A percentile compares a stretch with the other conserved stretches of the same genome.
phyloP scores from a whole-genome alignment of 352 stramenopile species.

The Peronospora belbahrii region DNA sequence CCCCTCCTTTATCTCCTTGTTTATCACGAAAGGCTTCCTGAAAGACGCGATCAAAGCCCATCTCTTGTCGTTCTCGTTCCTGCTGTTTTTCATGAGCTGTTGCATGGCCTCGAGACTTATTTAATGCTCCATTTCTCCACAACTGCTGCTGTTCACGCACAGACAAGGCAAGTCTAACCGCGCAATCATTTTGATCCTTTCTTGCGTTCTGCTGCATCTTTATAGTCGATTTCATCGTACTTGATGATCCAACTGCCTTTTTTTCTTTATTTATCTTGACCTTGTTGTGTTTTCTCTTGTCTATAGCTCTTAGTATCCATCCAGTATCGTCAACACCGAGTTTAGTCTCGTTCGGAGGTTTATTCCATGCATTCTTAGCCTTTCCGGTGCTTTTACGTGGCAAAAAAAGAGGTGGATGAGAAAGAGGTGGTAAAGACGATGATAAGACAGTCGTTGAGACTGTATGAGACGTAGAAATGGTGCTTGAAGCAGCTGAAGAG shows the following conservation, averaged over 20 bases:
- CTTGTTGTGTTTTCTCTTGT: constrained; percentile 35
- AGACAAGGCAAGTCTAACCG: constrained; percentile 10
- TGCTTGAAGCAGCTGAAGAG: constrained; percentile 2
- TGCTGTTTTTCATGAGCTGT: constrained; percentile 18
- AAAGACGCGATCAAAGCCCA: constrained; percentile 45
- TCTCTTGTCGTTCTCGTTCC: constrained; percentile 28
- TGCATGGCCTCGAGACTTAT: constrained; percentile 14
- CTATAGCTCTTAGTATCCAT: constrained; percentile 33
- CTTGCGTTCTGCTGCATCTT: constrained; percentile 7
- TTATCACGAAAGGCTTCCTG: constrained; percentile 37
- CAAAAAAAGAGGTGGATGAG: constrained; percentile 6
- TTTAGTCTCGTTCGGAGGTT: constrained; percentile 2
- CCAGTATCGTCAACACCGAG: constrained; percentile 15
- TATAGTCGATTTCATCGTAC: constrained; percentile 3
- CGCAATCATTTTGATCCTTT: constrained; percentile 10
- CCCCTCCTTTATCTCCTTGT: constrained; percentile 11
- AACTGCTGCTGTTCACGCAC: constrained; percentile 23
- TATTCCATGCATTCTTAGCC: constrained; percentile 1
- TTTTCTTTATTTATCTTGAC: not conserved
- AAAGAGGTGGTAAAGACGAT: not conserved
- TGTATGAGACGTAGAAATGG: not conserved
- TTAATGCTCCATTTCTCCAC: constrained; percentile 18
- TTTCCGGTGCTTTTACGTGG: constrained; percentile 14
- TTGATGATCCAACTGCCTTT: not conserved
- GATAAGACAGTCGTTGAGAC: not conserved